These are phyloP conservation scores for Carex myosuroides DNA, from an alignment of 176 grass and related monocot species.

Conservation along the genomic window DNA sequence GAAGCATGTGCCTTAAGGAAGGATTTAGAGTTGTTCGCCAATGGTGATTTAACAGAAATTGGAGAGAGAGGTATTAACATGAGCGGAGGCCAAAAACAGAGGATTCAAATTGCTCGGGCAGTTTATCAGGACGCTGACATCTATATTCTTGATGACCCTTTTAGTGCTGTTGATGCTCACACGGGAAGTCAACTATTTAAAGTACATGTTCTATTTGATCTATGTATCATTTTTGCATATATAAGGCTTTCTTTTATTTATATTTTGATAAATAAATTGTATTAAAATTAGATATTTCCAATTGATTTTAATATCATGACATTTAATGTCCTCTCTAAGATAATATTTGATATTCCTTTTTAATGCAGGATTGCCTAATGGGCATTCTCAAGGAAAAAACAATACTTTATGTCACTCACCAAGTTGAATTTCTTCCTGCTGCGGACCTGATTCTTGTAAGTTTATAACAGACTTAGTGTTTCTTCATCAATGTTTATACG, in stretches of 20 bases:
- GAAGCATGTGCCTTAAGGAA: constrained; percentile 69
- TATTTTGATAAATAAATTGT: neutral
- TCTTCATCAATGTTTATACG: neutral
- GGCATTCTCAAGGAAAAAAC: constrained; percentile 85
- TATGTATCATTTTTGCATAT: neutral
- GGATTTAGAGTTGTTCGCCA: constrained; percentile 87
- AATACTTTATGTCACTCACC: constrained; percentile 88
- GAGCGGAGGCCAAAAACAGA: constrained; percentile 96
- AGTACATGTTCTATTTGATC: constrained; percentile 37
- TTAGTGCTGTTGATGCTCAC: constrained; percentile 94
- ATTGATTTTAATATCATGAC: neutral
- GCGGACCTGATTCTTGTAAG: constrained; percentile 90
- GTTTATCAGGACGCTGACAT: constrained; percentile 82
- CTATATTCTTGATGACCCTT: constrained; percentile 95
- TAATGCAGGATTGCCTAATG: constrained; percentile 84
- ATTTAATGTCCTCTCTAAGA: neutral
- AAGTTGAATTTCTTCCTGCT: constrained; percentile 94
- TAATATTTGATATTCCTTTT: neutral
- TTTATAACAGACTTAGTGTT: neutral
- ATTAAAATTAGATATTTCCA: constrained; percentile 7
- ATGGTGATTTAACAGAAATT: constrained; percentile 95
- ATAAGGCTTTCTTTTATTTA: neutral
- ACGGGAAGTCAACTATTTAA: constrained; percentile 91
- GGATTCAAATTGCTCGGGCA: constrained; percentile 92
- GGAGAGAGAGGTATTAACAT: constrained; percentile 99